These are phyloP conservation scores for Spergularia bocconei DNA, from an alignment of 148 eudicot genomes.

Conservation along the genomic window DNA sequence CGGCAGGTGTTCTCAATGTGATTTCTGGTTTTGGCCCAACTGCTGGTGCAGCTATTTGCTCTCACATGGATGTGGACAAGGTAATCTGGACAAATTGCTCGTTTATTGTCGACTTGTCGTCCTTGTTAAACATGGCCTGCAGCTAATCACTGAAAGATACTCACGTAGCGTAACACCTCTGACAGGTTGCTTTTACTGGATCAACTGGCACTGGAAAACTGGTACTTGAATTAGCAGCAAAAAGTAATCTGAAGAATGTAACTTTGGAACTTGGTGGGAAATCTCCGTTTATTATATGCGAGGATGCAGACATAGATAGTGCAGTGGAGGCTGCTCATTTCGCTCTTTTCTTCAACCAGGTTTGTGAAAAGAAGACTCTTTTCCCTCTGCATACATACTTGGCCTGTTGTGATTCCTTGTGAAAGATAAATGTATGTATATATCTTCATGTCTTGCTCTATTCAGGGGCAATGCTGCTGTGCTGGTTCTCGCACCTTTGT, in stretches of 20 bases:
- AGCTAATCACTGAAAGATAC: not conserved
- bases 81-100: conserved; percentile 22
- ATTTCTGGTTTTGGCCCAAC: conserved; percentile 61
- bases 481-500: conserved; percentile 92
- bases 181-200: conserved; percentile 64
- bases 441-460: conserved; percentile 11
- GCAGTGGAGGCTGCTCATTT: conserved; percentile 65
- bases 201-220: conserved; percentile 51
- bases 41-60: conserved; percentile 59
- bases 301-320: conserved; percentile 63
- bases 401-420: conserved; percentile 1
- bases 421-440: not conserved
- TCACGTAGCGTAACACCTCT: not conserved
- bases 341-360: conserved; percentile 70
- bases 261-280: conserved; percentile 73
- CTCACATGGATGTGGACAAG: conserved; percentile 69
- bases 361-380: not conserved
- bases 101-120: not conserved
- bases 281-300: conserved; percentile 62
- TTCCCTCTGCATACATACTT: not conserved
- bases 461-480: conserved; percentile 92
- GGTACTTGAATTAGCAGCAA: conserved; percentile 49
- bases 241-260: conserved; percentile 56
- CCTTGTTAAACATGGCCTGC: not conserved
- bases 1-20: conserved; percentile 59